Evolutionary conservation across 257 asterid genomes (phyloP).

Genomic region (Solanum peruvianum): DNA sequence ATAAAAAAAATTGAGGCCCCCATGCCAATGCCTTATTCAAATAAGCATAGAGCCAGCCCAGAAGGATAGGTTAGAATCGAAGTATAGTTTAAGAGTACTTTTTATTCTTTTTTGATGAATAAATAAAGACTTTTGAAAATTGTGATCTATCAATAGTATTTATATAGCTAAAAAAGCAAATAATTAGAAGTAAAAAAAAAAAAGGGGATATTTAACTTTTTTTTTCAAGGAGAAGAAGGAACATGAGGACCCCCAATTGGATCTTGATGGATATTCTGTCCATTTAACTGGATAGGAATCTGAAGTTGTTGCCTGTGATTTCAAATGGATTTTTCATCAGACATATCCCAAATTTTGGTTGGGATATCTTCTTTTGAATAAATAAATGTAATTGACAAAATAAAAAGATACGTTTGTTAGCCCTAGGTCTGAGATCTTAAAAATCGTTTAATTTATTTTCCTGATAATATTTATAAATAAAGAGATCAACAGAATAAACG

Average conservation of each 20-base stretch:
- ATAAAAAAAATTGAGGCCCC: too few species aligned
- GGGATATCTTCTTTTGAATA: background rate
- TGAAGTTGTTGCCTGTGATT: background rate
- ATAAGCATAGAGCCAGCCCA: too few species aligned
- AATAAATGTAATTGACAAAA: background rate
- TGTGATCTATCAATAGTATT: too few species aligned
- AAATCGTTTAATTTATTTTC: background rate
- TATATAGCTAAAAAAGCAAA: too few species aligned
- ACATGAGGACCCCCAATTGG: background rate
- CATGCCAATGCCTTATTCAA: too few species aligned
- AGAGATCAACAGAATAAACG: background rate
- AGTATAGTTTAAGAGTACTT: too few species aligned
- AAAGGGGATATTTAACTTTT: too few species aligned
- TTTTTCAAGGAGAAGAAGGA: too few species aligned
- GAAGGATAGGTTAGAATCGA: too few species aligned
- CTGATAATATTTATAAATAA: background rate
- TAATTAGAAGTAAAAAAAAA: too few species aligned
- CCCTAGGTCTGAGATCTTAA: background rate
- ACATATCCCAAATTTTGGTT: background rate
- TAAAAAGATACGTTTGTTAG: background rate
- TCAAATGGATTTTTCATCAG: background rate
- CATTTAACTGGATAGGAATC: background rate
- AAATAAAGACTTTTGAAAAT: too few species aligned
- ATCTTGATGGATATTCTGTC: background rate
- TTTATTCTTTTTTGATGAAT: too few species aligned